A percentile compares a stretch with the other conserved stretches of the same genome.
Evolutionary conservation across 108 stramenopile species (phyloP).

Genomic region (Skeletonema menzelii): DNA sequence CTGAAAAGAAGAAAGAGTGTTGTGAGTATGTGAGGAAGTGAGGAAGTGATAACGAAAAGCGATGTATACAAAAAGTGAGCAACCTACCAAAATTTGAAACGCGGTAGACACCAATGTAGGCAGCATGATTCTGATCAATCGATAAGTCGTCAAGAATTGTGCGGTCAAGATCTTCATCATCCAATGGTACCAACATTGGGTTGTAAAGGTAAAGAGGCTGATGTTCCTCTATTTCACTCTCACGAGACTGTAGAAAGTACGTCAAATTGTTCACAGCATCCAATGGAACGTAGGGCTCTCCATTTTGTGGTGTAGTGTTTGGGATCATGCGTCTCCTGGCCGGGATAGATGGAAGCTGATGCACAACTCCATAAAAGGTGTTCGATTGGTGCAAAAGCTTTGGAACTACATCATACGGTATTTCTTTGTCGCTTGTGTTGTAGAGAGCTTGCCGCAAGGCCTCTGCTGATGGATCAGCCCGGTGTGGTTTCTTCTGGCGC

Average conservation of each 20-base stretch:
- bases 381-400: background rate
- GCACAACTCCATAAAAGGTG: slow-evolving; percentile 1
- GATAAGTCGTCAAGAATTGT: slow-evolving; percentile 18
- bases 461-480: background rate
- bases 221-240: slow-evolving; percentile 27
- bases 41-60: no score
- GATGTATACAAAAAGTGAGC: background rate
- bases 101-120: slow-evolving; percentile 40
- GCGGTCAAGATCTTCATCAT: slow-evolving; percentile 13
- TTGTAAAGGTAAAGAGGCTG: slow-evolving; percentile 50
- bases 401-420: slow-evolving; percentile 1
- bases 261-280: slow-evolving; percentile 31
- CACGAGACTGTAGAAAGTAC: slow-evolving; percentile 34
- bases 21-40: background rate
- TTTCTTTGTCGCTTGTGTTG: background rate
- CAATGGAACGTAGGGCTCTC: slow-evolving; percentile 2
- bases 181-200: slow-evolving; percentile 38
- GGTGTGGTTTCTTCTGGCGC: background rate
- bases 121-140: background rate
- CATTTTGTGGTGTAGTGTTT: background rate
- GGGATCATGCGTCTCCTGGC: slow-evolving; percentile 3
- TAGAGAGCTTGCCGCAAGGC: background rate
- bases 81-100: slow-evolving; percentile 35
- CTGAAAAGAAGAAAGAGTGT: background rate
- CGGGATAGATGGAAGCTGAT: slow-evolving; percentile 5